Evolutionary conservation across 202 grass and related monocot species (phyloP), one percentile per base, ranked within the genome.

Genomic region (Saccharum hybrid): DNA sequence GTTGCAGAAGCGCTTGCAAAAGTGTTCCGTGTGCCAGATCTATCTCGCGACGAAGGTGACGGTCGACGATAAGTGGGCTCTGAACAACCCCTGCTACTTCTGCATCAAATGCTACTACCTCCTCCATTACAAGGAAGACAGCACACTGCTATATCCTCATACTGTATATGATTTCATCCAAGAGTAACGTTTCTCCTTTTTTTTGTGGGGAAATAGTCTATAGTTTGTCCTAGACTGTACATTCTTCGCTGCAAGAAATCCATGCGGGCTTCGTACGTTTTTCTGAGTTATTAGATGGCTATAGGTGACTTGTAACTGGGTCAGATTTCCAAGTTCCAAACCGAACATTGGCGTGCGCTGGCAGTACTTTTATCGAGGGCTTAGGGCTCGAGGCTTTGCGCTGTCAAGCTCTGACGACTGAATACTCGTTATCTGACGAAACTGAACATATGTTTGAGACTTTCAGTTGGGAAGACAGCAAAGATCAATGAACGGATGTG

Each of bases 101-200:
- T 96, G 96, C 89, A 88, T 90, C 78, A 91, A 98, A 40, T 96
- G 91, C 77, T 98, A 98, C 76, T 96, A 90, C 80, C 93, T 98
- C 68, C 96, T 98, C 39, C 96, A 98, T 72, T 98, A 96, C 72
- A 92, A 92, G 38, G 93, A 98, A 62, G 93, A 96, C 66, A 85
- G 87, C 81, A 88, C 96, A 22, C 84, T 94, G 75, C 64, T 96
- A 0, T 98, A 98, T 62, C 89, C 84, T 52, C 93, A 96, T 39
- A 79, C 77, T n/a, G 93, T 88, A 23, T 95, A 87, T 72, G 93
- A 96, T 76, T 98, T 92, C 80, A 63, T 87, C 61, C 89, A 96
- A 38, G 93, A 95, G 39, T 93, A 75, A 41, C 30, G 7, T 37
- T 18, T 65, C 23, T 49, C 40, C 5, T 15, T 49, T 43, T 33